Evolutionary conservation across 257 asterid species (phyloP).

Genomic region (Plectranthus barbatus): DNA sequence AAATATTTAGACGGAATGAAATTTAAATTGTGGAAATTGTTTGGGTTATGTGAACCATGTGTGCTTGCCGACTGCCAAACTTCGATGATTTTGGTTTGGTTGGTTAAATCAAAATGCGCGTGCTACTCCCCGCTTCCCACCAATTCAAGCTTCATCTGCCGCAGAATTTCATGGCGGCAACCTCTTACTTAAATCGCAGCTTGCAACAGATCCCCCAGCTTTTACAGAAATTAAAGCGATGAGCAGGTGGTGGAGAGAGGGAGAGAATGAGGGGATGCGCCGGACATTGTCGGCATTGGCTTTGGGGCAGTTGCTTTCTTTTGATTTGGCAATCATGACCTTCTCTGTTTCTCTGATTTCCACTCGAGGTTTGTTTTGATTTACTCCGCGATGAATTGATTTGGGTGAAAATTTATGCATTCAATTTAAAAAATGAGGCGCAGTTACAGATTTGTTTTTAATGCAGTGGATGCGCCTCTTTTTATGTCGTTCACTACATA

Average conservation of each 20-base stretch:
- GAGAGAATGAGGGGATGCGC: constrained; percentile 16
- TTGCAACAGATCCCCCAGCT: too few relatives aligned
- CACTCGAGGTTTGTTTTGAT: constrained; percentile 9
- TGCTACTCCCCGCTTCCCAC: constrained; percentile 1
- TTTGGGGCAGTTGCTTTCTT: constrained; percentile 56
- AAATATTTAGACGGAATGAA: too few relatives aligned
- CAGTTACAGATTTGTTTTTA: background rate
- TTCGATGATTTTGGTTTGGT: too few relatives aligned
- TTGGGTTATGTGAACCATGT: too few relatives aligned
- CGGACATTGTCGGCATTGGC: constrained; percentile 28
- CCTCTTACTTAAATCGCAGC: too few relatives aligned
- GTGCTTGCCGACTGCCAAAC: too few relatives aligned
- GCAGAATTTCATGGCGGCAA: too few relatives aligned
- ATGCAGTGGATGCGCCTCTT: constrained; percentile 54
- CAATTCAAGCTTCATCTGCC: background rate
- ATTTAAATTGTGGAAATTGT: too few relatives aligned
- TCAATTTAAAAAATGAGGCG: too few relatives aligned
- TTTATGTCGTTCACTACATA: constrained; percentile 54
- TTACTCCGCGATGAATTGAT: too few relatives aligned
- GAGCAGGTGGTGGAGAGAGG: constrained; percentile 15
- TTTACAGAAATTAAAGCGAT: background rate
- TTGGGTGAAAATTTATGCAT: too few relatives aligned
- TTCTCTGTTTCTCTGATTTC: constrained; percentile 52
- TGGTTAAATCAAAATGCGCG: background rate
- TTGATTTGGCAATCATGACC: constrained; percentile 29